phyloP scores from a whole-genome alignment of 805 yeast genomes.

The Saccharomycopsis capsularis region DNA sequence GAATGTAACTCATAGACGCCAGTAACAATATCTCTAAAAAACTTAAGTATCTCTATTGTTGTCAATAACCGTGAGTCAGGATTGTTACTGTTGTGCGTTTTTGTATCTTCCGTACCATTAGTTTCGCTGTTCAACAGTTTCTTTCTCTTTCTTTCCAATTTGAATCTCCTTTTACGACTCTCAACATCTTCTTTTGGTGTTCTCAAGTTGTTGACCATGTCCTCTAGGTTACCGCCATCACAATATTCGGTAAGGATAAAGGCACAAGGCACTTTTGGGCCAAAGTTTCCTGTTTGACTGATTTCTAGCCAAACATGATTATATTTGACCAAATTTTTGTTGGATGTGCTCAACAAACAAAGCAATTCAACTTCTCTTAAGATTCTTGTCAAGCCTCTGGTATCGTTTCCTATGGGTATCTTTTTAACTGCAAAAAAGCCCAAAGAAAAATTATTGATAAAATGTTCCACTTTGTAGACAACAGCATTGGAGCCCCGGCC shows the following conservation, averaged over 20 bases:
- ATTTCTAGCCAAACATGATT: constrained; percentile 91
- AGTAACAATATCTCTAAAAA: constrained; percentile 57
- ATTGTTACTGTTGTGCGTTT: constrained; percentile 22
- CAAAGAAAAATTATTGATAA: constrained; percentile 56
- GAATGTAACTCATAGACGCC: constrained; percentile 71
- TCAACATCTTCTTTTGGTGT: constrained; percentile 35
- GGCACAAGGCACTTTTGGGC: constrained; percentile 53
- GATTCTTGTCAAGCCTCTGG: constrained; percentile 60
- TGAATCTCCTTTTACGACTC: constrained; percentile 31
- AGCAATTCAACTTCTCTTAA: constrained; percentile 72
- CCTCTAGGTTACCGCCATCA: constrained; percentile 81
- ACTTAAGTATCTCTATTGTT: constrained; percentile 56
- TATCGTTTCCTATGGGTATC: constrained; percentile 74
- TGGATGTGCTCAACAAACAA: constrained; percentile 39
- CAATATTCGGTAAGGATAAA: constrained; percentile 83
- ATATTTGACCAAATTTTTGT: constrained; percentile 65
- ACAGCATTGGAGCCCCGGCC: constrained; percentile 85
- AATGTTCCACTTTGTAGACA: constrained; percentile 77
- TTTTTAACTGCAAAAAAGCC: constrained; percentile 83
- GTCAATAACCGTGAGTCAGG: constrained; percentile 30
- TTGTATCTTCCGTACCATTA: constrained; percentile 13
- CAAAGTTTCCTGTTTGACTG: constrained; percentile 44
- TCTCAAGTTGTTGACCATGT: constrained; percentile 38
- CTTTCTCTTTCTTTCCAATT: constrained; percentile 15
- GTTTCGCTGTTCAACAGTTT: background rate